Conservation (phyloP, 495 filamentous ascomycete genomes). For the Parachaetomium inaequale region DNA sequence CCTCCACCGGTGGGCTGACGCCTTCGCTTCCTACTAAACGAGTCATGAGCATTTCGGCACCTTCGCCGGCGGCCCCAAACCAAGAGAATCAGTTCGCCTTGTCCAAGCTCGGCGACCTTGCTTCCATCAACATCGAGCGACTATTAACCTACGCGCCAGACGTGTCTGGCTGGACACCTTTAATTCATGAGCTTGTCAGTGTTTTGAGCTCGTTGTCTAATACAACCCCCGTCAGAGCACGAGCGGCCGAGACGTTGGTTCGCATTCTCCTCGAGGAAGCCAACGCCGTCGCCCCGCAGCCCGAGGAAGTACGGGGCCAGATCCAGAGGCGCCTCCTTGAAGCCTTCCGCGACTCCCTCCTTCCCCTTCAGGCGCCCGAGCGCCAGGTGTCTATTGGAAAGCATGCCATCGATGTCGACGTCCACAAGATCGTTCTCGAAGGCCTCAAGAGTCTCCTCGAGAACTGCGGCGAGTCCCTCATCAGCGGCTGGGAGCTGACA, state of each 20-base stretch:
- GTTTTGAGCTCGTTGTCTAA: constrained; percentile 55
- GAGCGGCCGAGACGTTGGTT: constrained; percentile 70
- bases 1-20: constrained; percentile 29
- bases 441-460: constrained; percentile 79
- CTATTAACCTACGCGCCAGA: constrained; percentile 61
- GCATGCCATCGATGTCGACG: constrained; percentile 64
- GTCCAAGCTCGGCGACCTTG: constrained; percentile 74
- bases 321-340: constrained; percentile 69
- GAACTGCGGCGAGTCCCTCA: constrained; percentile 78
- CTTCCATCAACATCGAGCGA: constrained; percentile 72
- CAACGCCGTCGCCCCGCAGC: constrained; percentile 45
- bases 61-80: constrained; percentile 50
- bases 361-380: constrained; percentile 41
- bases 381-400: constrained; percentile 49
- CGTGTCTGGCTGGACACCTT: constrained; percentile 67
- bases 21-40: constrained; percentile 50
- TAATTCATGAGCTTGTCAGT: constrained; percentile 66
- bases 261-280: constrained; percentile 66
- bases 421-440: constrained; percentile 79
- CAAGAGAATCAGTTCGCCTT: constrained; percentile 75
- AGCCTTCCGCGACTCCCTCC: constrained; percentile 59
- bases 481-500: constrained; percentile 75
- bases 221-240: constrained; percentile 60
- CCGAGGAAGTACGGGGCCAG: constrained; percentile 48
- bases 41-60: constrained; percentile 57